Evolutionary conservation across 163 green algal species (phyloP).

Genomic region (Chlorella variabilis): DNA sequence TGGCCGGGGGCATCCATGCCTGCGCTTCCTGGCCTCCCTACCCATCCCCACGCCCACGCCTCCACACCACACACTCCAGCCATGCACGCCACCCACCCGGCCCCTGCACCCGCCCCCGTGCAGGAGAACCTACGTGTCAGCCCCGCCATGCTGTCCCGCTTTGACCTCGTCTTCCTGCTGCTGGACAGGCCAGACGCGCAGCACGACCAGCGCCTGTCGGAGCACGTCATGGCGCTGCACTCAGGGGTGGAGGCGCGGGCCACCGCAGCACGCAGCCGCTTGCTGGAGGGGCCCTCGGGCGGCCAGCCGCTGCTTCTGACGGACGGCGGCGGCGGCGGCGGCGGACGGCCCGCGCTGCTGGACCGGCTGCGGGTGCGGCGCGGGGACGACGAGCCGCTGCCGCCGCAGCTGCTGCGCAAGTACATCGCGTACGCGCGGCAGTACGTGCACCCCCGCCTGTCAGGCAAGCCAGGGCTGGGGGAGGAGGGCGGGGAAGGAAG

Average conservation of each 20-base stretch:
- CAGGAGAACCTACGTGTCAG: conserved; percentile 92
- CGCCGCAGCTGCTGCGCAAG: conserved; percentile 79
- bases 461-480: conserved; percentile 64
- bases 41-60: too few species aligned
- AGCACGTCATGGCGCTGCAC: conserved; percentile 29
- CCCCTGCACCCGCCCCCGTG: conserved; percentile 41
- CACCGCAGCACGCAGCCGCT: conserved; percentile 47
- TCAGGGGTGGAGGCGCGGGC: conserved; percentile 54
- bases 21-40: too few species aligned
- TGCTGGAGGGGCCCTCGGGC: conserved; percentile 48
- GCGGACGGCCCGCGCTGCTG: conserved; percentile 44
- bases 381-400: conserved; percentile 55
- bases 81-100: neutral
- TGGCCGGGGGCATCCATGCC: too few species aligned
- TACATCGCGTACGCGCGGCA: conserved; percentile 92
- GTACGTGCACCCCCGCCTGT: conserved; percentile 78
- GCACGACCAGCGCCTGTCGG: conserved; percentile 72
- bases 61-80: neutral
- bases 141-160: conserved; percentile 88
- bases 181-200: conserved; percentile 84
- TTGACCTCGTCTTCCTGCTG: conserved; percentile 96
- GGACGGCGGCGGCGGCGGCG: neutral
- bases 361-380: conserved; percentile 53
- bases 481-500: neutral
- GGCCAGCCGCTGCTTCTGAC: conserved; percentile 32